Conservation (phyloP, 495 filamentous ascomycete species). For the Jackrogersella minutella region DNA sequence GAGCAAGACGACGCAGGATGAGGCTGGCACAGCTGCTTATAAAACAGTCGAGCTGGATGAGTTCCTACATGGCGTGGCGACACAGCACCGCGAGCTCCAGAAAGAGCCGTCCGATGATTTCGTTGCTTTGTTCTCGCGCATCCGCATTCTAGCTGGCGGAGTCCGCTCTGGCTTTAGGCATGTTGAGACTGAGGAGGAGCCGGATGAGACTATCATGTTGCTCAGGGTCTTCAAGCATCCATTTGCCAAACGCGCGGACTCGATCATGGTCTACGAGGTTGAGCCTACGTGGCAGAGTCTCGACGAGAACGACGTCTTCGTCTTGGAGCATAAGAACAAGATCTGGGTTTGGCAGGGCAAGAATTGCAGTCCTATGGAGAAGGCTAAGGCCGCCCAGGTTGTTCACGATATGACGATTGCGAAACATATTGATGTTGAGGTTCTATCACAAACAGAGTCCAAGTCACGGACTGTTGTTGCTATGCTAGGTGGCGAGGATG, state of each 20-base stretch:
- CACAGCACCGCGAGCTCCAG: conserved; percentile 67
- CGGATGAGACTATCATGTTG: conserved; percentile 55
- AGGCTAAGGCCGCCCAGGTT: conserved; percentile 68
- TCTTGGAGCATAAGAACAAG: conserved; percentile 66
- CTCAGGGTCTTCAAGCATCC: conserved; percentile 67
- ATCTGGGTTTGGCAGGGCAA: conserved; percentile 73
- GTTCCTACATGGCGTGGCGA: conserved; percentile 65
- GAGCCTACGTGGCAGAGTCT: conserved; percentile 67
- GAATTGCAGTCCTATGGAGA: conserved; percentile 70
- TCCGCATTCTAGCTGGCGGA: conserved; percentile 64
- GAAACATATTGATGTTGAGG: conserved; percentile 68
- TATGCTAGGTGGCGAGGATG: conserved; percentile 61
- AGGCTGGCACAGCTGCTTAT: conserved; percentile 70
- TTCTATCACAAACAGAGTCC: conserved; percentile 65
- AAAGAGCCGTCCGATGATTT: conserved; percentile 64
- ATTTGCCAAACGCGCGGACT: conserved; percentile 50
- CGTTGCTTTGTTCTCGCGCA: conserved; percentile 61
- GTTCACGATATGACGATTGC: conserved; percentile 68
- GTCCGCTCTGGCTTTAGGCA: conserved; percentile 67
- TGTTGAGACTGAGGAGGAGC: conserved; percentile 56
- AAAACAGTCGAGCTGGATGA: conserved; percentile 73
- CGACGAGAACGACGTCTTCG: conserved; percentile 68
- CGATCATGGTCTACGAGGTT: conserved; percentile 67
- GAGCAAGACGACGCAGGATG: conserved; percentile 66
- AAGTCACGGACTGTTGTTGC: conserved; percentile 61